These are phyloP conservation scores for Leishmania braziliensis DNA, from an alignment of 208 protist species.

Conservation along the genomic window DNA sequence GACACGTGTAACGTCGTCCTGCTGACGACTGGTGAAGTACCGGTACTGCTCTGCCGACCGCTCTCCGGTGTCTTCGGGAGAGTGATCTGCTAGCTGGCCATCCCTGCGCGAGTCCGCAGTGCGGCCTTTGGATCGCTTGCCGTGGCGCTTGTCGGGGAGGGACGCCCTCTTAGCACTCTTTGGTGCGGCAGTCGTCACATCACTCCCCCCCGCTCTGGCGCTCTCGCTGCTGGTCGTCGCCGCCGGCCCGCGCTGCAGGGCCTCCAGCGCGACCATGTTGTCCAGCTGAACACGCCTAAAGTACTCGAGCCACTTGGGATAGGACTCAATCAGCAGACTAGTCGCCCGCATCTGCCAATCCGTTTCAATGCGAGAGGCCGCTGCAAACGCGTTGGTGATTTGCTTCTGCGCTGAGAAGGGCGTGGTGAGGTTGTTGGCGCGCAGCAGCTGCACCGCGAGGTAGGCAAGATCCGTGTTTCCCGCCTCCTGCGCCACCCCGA, in stretches of 20 bases:
- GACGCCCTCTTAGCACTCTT: neutral
- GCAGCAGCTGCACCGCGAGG: constrained; percentile 82
- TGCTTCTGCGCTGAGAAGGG: constrained; percentile 83
- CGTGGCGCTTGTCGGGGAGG: neutral
- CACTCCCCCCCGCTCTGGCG: neutral
- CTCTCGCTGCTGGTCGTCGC: neutral
- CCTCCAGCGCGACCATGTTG: constrained; percentile 42
- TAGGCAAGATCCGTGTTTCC: constrained; percentile 84
- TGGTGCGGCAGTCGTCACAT: neutral
- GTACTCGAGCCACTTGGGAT: constrained; percentile 74
- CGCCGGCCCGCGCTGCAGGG: constrained; percentile 7
- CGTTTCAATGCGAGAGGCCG: constrained; percentile 70
- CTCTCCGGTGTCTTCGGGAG: neutral
- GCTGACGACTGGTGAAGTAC: constrained; percentile 67
- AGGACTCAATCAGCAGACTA: constrained; percentile 60
- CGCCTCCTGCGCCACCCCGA: constrained; percentile 73
- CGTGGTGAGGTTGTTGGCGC: constrained; percentile 73
- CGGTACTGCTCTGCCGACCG: constrained; percentile 35
- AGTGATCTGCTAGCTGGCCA: neutral
- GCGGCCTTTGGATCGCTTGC: neutral
- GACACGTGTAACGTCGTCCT: constrained; percentile 50
- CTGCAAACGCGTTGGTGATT: constrained; percentile 84
- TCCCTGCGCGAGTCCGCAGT: neutral
- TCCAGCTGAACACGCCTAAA: constrained; percentile 56
- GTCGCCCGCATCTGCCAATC: constrained; percentile 81